Percentiles rank a stretch among this genome's conserved stretches.
These are phyloP conservation scores for Yarrowia sp. DNA, from an alignment of 805 yeast genomes.

Conservation along the genomic window DNA sequence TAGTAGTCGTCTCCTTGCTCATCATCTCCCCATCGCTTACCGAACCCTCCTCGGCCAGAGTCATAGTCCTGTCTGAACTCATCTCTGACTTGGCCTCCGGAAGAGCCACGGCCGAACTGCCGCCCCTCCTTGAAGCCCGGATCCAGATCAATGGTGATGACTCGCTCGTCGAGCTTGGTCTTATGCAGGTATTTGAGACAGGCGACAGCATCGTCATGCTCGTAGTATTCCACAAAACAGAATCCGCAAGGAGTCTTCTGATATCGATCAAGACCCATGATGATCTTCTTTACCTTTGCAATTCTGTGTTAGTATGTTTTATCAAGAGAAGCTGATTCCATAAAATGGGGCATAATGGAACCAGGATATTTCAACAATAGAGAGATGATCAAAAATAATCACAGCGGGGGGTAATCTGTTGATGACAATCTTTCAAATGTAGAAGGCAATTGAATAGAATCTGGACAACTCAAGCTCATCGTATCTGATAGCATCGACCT, in stretches of 20 bases:
- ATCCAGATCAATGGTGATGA: slow-evolving; percentile 82
- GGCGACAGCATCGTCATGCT: slow-evolving; percentile 67
- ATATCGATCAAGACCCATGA: slow-evolving; percentile 93
- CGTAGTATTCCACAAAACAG: slow-evolving; percentile 79
- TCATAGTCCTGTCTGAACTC: slow-evolving; percentile 50
- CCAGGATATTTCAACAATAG: no score
- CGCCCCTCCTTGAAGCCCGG: slow-evolving; percentile 96
- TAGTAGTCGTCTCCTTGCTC: slow-evolving; percentile 1
- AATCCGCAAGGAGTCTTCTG: slow-evolving; percentile 95
- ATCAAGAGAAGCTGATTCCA: neutral
- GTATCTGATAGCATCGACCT: no score
- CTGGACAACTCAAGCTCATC: no score
- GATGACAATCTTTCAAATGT: no score
- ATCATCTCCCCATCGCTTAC: slow-evolving; percentile 32
- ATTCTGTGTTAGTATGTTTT: slow-evolving; percentile 29
- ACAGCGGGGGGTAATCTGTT: no score
- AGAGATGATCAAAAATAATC: no score
- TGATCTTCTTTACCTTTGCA: slow-evolving; percentile 72
- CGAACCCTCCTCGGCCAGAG: slow-evolving; percentile 46
- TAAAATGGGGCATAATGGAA: no score
- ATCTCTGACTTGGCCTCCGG: slow-evolving; percentile 88
- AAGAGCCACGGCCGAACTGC: slow-evolving; percentile 89
- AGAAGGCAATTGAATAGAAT: no score
- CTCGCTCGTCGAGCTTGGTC: slow-evolving; percentile 79
- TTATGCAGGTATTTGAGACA: slow-evolving; percentile 79